phyloP scores from a whole-genome alignment of 1,284 basidiomycete genomes.

The Papiliotrema fonsecae region DNA sequence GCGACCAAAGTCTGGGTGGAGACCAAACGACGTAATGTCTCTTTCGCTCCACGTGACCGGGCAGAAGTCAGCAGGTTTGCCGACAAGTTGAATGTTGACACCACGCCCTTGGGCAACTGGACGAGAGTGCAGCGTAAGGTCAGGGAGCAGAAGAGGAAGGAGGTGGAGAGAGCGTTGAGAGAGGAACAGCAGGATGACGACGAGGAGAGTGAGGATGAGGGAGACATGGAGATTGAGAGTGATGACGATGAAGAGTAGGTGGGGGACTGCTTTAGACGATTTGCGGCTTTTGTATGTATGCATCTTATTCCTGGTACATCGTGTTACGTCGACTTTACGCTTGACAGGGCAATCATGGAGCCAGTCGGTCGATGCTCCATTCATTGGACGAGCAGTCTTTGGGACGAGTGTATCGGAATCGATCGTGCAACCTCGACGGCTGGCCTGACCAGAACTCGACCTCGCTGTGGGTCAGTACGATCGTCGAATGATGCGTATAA shows the following conservation, averaged over 20 bases:
- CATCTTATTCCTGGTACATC: not conserved
- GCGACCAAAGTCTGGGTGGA: constrained; percentile 75
- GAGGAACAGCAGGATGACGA: constrained; percentile 24
- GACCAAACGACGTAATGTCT: constrained; percentile 60
- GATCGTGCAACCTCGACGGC: constrained; percentile 82
- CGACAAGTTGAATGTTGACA: constrained; percentile 57
- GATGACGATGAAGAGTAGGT: constrained; percentile 3
- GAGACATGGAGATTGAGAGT: constrained; percentile 6
- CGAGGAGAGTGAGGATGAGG: constrained; percentile 13
- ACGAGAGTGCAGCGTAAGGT: constrained; percentile 73
- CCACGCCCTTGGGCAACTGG: constrained; percentile 73
- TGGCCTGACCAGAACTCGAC: constrained; percentile 93
- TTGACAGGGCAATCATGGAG: constrained; percentile 57
- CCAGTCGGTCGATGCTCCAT: constrained; percentile 71
- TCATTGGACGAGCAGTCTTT: constrained; percentile 53
- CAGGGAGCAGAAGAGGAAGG: constrained; percentile 63
- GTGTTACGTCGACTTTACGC: not conserved
- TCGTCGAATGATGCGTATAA: too few species aligned
- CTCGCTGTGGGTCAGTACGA: constrained; percentile 50
- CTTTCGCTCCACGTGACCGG: constrained; percentile 65
- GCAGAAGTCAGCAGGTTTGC: constrained; percentile 71
- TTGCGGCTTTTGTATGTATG: constrained; percentile 1
- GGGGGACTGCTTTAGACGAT: not conserved
- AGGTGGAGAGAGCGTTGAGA: constrained; percentile 54
- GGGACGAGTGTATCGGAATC: constrained; percentile 70